phyloP scores from a whole-genome alignment of 1,284 basidiomycete genomes.

The Sutorius eximius region DNA sequence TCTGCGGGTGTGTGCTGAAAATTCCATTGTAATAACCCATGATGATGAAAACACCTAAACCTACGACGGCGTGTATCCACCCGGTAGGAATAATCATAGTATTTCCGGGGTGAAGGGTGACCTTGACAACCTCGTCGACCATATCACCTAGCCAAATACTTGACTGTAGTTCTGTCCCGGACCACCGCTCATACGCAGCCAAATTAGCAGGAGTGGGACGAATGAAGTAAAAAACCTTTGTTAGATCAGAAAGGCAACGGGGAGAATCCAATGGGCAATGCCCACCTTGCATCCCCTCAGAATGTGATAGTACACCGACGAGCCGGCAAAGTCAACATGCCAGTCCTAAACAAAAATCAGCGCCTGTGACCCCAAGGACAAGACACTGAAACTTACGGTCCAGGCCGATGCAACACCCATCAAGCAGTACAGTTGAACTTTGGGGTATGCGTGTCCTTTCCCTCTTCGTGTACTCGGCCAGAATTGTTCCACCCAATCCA shows the following conservation, averaged over 20 bases:
- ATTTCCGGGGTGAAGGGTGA: constrained; percentile 80
- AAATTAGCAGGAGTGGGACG: constrained; percentile 87
- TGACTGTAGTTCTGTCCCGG: constrained; percentile 85
- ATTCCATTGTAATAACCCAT: neutral
- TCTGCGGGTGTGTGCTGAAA: constrained; percentile 84
- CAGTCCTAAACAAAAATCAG: constrained; percentile 69
- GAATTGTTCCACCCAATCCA: constrained; percentile 96
- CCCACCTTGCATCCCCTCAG: constrained; percentile 76
- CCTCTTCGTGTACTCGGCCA: constrained; percentile 82
- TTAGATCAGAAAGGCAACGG: constrained; percentile 12
- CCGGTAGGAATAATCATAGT: constrained; percentile 97
- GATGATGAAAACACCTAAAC: constrained; percentile 32
- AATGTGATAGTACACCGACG: constrained; percentile 93
- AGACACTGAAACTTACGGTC: constrained; percentile 63
- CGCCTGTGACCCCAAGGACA: neutral
- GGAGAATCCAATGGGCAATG: constrained; percentile 6
- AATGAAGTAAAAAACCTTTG: constrained; percentile 92
- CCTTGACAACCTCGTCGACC: constrained; percentile 85
- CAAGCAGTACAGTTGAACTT: constrained; percentile 94
- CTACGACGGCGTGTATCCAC: constrained; percentile 95
- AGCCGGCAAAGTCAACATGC: constrained; percentile 96
- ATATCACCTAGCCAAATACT: constrained; percentile 90
- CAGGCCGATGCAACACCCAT: constrained; percentile 88
- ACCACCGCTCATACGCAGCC: constrained; percentile 88
- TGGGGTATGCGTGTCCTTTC: constrained; percentile 79